Base-by-base conservation (phyloP, 768 basidiomycete species). In the Collybia sordida region DNA sequence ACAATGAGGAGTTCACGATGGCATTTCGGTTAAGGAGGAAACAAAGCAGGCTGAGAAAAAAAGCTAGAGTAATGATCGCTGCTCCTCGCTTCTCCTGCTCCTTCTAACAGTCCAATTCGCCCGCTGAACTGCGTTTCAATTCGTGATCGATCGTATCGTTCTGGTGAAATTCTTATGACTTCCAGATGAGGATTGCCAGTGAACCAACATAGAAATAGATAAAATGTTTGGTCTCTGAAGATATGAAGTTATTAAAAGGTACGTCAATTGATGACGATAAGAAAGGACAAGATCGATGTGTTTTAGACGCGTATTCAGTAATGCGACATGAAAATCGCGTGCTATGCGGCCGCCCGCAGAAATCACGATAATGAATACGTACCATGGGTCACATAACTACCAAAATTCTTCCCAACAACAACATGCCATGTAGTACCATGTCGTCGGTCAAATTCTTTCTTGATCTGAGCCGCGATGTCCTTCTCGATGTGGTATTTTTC, bases 321-420 rank as follows among this genome's bases (percentile, higher is more conserved):
- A 31, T 50, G 60, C 54, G 51, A 51, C 39, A n/a, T 31, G 3
- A 31, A 2, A 19, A 9, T 22, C 25, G 17, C 36, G 11, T 31
- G 14, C 31, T 31, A 12, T 3, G 31, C 31, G 14, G 11, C 11
- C 31, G 6, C 3, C 31, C 3, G 11, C 31, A 31, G 6, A 31
- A 31, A 22, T 45, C 17, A 38, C 45, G 17, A 27, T 14, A 21
- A 49, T 45, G 49, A 48, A 50, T 50, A 52, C 22, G 52, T 58
- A 96, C 94, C 95, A 64, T 97, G 95, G 39, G 95, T 97, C 37
- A 98, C 95, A 66, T 95, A 98, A 73, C 90, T 93, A 44, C 95
- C 95, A 82, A 96, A 98, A 76, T 98, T 97, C 79, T 96, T 98
- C 53, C 96, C 96, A 44, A 96, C 96, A 57, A 98, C 94, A 68